Conservation (phyloP, 2,329 filamentous ascomycete species). For the Alternaria incomplexa region DNA sequence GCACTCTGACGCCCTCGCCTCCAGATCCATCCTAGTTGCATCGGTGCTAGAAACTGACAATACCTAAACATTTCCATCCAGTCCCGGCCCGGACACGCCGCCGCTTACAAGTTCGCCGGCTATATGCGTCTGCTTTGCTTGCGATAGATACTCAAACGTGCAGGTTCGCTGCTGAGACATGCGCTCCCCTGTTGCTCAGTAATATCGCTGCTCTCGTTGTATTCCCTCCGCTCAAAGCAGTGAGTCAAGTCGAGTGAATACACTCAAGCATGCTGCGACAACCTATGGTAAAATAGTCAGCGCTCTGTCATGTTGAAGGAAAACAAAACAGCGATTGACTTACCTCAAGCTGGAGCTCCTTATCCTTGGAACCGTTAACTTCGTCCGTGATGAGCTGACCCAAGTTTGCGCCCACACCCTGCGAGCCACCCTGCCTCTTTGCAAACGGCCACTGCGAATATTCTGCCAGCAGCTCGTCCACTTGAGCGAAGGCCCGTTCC, state of each 20-base stretch:
- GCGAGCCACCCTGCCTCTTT: slow-evolving; percentile 73
- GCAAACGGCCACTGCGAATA: slow-evolving; percentile 98
- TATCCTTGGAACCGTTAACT: slow-evolving; percentile 84
- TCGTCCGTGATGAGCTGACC: slow-evolving; percentile 88
- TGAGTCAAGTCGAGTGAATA: slow-evolving; percentile 97
- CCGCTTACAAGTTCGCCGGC: slow-evolving; percentile 9
- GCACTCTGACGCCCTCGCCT: slow-evolving; percentile 31
- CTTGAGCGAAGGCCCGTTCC: slow-evolving; percentile 94
- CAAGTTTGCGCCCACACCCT: slow-evolving; percentile 90
- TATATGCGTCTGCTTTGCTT: slow-evolving; percentile 14
- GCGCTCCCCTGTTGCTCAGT: slow-evolving; percentile 1
- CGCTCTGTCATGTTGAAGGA: neutral
- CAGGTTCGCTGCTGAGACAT: slow-evolving; percentile 11
- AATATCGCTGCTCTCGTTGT: neutral
- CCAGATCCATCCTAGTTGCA: slow-evolving; percentile 31
- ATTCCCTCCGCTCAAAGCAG: slow-evolving; percentile 67
- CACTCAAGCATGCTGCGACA: slow-evolving; percentile 92
- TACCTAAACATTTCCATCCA: slow-evolving; percentile 14
- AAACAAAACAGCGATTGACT: slow-evolving; percentile 31
- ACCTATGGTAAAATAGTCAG: slow-evolving; percentile 56
- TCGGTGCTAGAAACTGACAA: slow-evolving; percentile 36
- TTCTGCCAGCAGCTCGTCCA: slow-evolving; percentile 92
- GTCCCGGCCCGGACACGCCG: slow-evolving; percentile 4
- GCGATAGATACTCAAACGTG: slow-evolving; percentile 7
- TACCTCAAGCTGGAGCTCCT: slow-evolving; percentile 95